These are phyloP conservation scores for Neurospora sp. DNA, from an alignment of 495 filamentous ascomycete species.

Conservation along the genomic window DNA sequence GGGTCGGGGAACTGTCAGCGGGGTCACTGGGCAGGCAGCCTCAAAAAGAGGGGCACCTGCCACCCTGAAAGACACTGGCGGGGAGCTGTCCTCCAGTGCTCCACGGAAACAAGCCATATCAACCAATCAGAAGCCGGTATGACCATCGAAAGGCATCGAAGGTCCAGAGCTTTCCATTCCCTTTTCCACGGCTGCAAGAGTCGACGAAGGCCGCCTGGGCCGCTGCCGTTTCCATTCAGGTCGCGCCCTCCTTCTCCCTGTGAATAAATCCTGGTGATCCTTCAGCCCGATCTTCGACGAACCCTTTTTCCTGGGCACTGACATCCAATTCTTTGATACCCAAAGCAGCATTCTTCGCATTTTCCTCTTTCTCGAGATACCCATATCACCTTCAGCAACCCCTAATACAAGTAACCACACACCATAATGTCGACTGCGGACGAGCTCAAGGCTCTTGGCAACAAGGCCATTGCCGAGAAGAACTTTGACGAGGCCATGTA, in stretches of 20 bases:
- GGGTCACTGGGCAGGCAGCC: conserved; percentile 6
- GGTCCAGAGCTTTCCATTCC: conserved; percentile 24
- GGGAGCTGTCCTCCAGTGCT: conserved; percentile 9
- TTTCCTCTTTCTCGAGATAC: background rate
- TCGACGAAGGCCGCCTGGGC: background rate
- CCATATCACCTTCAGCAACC: background rate
- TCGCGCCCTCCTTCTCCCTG: background rate
- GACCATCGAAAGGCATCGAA: conserved; percentile 26
- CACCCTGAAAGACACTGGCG: conserved; percentile 8
- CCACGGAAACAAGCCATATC: background rate
- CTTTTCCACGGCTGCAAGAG: conserved; percentile 2
- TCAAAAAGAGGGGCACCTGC: conserved; percentile 1
- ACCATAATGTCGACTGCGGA: conserved; percentile 40
- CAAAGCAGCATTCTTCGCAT: background rate
- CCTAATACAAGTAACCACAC: background rate
- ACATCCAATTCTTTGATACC: background rate
- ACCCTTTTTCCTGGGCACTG: background rate
- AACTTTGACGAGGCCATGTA: conserved; percentile 95
- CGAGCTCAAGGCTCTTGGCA: conserved; percentile 87
- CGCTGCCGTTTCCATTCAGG: background rate
- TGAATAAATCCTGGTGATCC: background rate
- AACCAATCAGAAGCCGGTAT: conserved; percentile 16
- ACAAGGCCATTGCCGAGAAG: conserved; percentile 95
- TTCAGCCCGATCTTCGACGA: background rate
- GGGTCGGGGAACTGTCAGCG: conserved; percentile 1